Conservation (phyloP, 2,329 filamentous ascomycete genomes). For the Aspergillus transmontanensis region DNA sequence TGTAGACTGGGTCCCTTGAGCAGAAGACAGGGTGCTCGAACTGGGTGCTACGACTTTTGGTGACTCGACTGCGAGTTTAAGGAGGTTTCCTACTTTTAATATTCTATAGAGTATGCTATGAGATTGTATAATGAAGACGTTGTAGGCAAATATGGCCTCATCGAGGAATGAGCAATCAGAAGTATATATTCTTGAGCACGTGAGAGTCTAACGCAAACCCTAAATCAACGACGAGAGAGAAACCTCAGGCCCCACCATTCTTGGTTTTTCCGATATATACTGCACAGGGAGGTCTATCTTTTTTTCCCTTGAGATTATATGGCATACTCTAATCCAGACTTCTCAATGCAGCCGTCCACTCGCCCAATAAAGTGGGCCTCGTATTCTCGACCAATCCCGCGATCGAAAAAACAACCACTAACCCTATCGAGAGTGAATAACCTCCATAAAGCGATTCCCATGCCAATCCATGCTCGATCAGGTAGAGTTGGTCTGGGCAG, state of each 20-base stretch:
- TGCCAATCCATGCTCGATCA: neutral
- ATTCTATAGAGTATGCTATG: no score
- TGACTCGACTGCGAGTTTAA: slow-evolving; percentile 4
- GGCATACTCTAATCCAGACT: neutral
- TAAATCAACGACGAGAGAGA: neutral
- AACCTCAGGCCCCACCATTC: neutral
- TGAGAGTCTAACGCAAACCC: neutral
- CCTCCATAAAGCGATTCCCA: neutral
- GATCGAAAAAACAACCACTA: neutral
- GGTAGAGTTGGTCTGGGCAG: neutral
- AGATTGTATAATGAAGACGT: no score
- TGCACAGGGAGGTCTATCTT: no score
- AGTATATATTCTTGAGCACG: neutral
- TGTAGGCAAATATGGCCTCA: no score
- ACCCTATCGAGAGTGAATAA: neutral
- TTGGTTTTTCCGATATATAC: no score
- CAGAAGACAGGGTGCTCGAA: slow-evolving; percentile 2
- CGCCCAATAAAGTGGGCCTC: neutral
- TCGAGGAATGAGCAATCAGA: no score
- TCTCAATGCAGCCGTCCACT: neutral
- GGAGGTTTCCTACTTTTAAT: neutral
- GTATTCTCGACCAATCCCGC: neutral
- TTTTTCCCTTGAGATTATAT: neutral
- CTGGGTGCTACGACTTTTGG: slow-evolving; percentile 9
- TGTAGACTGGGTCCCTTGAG: slow-evolving; percentile 2